Evolutionary conservation across 2,329 filamentous ascomycete species (phyloP).

Genomic region (Phialemoniopsis sp.): DNA sequence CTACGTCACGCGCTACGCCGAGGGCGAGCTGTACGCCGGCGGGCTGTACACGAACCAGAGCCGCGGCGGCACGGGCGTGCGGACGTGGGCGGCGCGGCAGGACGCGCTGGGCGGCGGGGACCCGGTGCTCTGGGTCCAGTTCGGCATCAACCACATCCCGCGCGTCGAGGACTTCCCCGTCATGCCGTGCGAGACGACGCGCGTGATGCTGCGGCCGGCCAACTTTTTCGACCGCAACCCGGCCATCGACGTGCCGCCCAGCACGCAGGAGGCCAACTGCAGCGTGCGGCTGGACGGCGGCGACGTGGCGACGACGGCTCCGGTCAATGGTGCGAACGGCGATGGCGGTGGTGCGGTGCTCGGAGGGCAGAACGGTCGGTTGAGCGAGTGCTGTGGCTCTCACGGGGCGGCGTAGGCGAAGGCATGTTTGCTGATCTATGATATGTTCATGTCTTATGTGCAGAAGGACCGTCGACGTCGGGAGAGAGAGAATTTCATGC

Average conservation of each 20-base stretch:
- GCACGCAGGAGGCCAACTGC: conserved; percentile 35
- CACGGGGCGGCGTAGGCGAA: conserved; percentile 2
- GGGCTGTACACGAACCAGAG: conserved; percentile 36
- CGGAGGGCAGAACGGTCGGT: conserved; percentile 6
- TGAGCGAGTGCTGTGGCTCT: conserved; percentile 5
- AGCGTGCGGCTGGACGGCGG: conserved; percentile 21
- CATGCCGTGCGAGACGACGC: conserved; percentile 58
- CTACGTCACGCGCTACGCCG: conserved; percentile 28
- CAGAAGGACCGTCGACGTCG: too few relatives aligned
- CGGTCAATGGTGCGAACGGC: background rate
- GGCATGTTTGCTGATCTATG: too few relatives aligned
- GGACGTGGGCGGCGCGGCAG: conserved; percentile 23
- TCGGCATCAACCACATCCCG: conserved; percentile 56
- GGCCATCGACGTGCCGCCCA: conserved; percentile 43
- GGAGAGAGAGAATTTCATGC: too few relatives aligned
- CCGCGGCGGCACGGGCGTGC: conserved; percentile 23
- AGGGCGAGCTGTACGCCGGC: conserved; percentile 29
- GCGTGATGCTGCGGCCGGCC: conserved; percentile 42
- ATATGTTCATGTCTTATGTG: too few relatives aligned
- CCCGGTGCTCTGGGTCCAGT: conserved; percentile 48
- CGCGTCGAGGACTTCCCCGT: conserved; percentile 64
- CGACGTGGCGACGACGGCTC: background rate
- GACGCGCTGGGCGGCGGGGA: conserved; percentile 43
- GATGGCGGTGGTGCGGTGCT: conserved; percentile 3
- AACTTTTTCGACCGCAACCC: conserved; percentile 51